Percentiles rank a stretch among this genome's conserved stretches.
These are phyloP conservation scores for Blastobotrys elegans DNA, from an alignment of 1,139 yeast genomes.

Conservation along the genomic window DNA sequence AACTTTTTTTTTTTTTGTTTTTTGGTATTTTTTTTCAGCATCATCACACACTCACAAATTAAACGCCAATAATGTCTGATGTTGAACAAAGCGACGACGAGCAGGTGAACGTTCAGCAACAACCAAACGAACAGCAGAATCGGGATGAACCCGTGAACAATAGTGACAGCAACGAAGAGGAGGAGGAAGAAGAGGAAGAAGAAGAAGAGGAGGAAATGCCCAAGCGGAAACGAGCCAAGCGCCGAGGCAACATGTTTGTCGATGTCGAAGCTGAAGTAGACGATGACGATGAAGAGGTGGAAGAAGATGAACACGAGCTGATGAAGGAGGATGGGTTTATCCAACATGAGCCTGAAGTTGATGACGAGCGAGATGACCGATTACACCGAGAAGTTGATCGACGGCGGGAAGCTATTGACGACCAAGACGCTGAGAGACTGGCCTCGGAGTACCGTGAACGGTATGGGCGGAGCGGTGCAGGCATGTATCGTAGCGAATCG, in stretches of 20 bases:
- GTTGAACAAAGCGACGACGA: slow-evolving; percentile 17
- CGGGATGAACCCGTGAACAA: slow-evolving; percentile 26
- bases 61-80: slow-evolving; percentile 7
- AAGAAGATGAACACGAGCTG: slow-evolving; percentile 88
- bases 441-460: slow-evolving; percentile 92
- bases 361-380: slow-evolving; percentile 58
- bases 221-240: slow-evolving; percentile 22
- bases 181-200: slow-evolving; percentile 29
- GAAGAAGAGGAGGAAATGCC: slow-evolving; percentile 17
- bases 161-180: background rate
- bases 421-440: slow-evolving; percentile 89
- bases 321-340: slow-evolving; percentile 63
- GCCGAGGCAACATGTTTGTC: slow-evolving; percentile 78
- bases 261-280: slow-evolving; percentile 99
- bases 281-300: slow-evolving; percentile 94
- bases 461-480: slow-evolving; percentile 79
- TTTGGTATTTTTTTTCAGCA: background rate
- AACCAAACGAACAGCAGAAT: slow-evolving; percentile 22
- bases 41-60: background rate
- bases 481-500: slow-evolving; percentile 83
- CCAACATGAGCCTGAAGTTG: slow-evolving; percentile 48
- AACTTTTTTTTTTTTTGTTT: background rate
- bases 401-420: slow-evolving; percentile 82
- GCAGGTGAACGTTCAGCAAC: slow-evolving; percentile 14
- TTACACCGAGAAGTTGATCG: slow-evolving; percentile 90